These are phyloP conservation scores for Botrytis cinerea DNA, from an alignment of 2,329 filamentous ascomycete genomes.

Conservation along the genomic window DNA sequence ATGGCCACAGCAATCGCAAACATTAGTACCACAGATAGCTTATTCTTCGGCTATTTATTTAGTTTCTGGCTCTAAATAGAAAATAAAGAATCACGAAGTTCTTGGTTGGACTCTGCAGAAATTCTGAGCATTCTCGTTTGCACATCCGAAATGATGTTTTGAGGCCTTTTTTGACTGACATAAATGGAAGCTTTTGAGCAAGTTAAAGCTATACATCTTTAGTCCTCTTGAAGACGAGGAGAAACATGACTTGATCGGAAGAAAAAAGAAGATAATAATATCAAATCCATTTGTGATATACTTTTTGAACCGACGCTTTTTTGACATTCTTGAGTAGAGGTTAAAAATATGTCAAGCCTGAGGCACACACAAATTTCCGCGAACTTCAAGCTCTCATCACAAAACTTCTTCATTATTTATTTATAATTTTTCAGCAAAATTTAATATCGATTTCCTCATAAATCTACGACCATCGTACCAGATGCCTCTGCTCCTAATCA, in stretches of 20 bases:
- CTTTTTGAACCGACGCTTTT: neutral
- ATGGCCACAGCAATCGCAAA: neutral
- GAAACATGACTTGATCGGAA: neutral
- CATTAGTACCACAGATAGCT: fast-evolving
- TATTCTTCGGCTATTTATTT: neutral
- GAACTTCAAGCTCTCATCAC: neutral
- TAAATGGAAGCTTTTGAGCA: neutral
- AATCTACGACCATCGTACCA: neutral
- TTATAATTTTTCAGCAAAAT: neutral
- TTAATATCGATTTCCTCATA: neutral
- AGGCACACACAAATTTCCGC: slow-evolving; percentile 4
- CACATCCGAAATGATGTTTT: neutral
- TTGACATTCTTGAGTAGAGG: neutral
- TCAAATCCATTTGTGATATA: neutral
- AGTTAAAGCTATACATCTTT: too few species aligned
- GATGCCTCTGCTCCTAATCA: slow-evolving; percentile 32
- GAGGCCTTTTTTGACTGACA: neutral
- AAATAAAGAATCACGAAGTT: neutral
- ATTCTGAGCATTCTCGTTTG: neutral
- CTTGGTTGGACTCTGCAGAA: neutral
- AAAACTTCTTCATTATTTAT: neutral
- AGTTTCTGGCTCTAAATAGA: neutral
- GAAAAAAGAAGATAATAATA: neutral
- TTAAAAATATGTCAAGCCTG: neutral
- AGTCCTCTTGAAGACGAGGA: neutral